Conservation (phyloP, 176 grass and related monocot species). For the Musa schizocarpa region DNA sequence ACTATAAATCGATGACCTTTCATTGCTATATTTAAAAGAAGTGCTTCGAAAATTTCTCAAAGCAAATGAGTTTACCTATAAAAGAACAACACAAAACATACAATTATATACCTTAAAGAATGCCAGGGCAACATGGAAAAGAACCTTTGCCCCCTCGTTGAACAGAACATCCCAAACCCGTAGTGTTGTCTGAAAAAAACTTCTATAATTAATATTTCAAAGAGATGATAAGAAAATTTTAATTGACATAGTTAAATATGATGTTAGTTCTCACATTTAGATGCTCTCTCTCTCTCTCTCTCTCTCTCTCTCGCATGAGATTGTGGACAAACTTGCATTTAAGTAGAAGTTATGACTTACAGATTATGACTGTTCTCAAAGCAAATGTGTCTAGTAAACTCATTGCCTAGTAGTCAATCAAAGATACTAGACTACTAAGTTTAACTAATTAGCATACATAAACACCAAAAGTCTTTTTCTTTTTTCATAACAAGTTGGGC, state of each 20-base stretch:
- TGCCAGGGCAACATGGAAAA: constrained; percentile 93
- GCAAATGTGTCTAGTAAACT: background rate
- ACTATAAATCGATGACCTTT: background rate
- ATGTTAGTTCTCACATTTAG: too few species aligned
- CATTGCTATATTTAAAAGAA: background rate
- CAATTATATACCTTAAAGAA: constrained; percentile 71
- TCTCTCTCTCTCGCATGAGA: too few species aligned
- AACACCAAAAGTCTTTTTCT: background rate
- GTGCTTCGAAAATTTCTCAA: background rate
- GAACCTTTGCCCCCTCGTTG: constrained; percentile 94
- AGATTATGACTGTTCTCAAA: background rate
- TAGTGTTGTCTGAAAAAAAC: constrained; percentile 57
- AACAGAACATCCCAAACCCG: constrained; percentile 96
- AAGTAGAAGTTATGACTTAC: background rate
- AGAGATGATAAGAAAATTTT: background rate
- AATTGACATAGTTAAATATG: background rate
- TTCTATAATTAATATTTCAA: background rate
- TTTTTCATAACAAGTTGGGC: background rate
- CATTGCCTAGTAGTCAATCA: background rate
- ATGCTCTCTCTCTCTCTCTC: too few species aligned
- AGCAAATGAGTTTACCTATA: background rate
- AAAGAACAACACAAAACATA: background rate
- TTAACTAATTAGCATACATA: too few species aligned
- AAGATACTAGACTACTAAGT: background rate
- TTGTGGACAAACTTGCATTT: too few species aligned